Evolutionary conservation across 345 rosid species (phyloP), one percentile per base, ranked within the genome.

Genomic region (Salix viminalis): DNA sequence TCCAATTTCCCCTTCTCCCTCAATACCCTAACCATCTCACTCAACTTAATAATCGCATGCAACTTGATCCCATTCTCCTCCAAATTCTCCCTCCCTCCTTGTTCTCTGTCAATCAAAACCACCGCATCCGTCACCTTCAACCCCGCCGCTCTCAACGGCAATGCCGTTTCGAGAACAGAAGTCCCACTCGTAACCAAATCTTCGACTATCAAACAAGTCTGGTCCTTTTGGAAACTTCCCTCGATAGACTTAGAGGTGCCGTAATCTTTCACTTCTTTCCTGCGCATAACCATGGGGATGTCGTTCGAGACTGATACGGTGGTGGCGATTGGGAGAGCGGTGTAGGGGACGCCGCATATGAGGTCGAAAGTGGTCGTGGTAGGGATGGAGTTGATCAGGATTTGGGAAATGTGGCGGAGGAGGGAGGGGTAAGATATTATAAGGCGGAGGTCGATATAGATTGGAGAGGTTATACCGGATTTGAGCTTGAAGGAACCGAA

Each of bases 371-470:
- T 39, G 61, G 93, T 24, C 67, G 89, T 72, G 39, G 93, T 42
- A 2, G 96, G 82, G 81, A 92, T 88, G 46, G 94, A 79, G 79
- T 96, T 84, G 85, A 91, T 80, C 30, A 93, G 85, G 62, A 87
- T 90, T 36, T 84, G 84, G 72, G 99, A 91, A 85, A 96, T 92
- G 71, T 82, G 92, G 78, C 85, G 78, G 70, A 93, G 91, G 87
- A 93, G 91, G 23, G 93, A 83, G 6, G 98, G 98, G 80, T 91
- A 86, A 0, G 97, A 88, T 81, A 92, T 89, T 41, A 96, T 91
- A 81, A 91, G 92, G 73, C 99, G 98, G 72, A 96, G 97, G 78
- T 96, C 99, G 79, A 96, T 93, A 86, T 96, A 96, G 77, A 92
- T 82, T 4, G 99, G 98, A 28, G 98, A 93, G 41, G 80, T 80